Percentiles rank a stretch among this genome's conserved stretches.
These are phyloP conservation scores for Apophysomyces trapeziformis DNA, from an alignment of 371 early-diverging fungal species.

Conservation along the genomic window DNA sequence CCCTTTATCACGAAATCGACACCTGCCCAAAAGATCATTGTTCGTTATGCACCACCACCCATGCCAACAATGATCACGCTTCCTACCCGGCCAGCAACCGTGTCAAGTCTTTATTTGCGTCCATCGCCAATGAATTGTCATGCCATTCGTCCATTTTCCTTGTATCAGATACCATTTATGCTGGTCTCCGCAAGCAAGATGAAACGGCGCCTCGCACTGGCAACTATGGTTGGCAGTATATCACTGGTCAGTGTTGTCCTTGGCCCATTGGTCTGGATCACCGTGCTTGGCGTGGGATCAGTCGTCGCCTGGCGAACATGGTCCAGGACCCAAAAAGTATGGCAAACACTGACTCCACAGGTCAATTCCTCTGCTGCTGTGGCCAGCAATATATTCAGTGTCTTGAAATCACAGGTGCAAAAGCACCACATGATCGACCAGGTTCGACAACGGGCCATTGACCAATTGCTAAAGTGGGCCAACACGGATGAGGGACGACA, in stretches of 20 bases:
- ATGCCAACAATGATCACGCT: conserved; percentile 3
- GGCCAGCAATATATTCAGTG: not conserved
- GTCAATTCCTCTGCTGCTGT: not conserved
- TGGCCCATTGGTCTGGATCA: conserved; percentile 41
- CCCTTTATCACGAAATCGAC: not conserved
- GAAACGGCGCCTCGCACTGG: conserved; percentile 27
- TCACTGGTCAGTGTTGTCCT: conserved; percentile 30
- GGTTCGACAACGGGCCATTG: conserved; percentile 34
- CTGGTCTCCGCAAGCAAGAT: conserved; percentile 29
- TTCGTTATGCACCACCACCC: conserved; percentile 6
- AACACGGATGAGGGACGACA: conserved; percentile 27
- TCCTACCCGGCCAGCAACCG: conserved; percentile 1
- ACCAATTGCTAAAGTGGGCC: conserved; percentile 31
- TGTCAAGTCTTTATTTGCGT: not conserved
- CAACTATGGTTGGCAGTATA: conserved; percentile 26
- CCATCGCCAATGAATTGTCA: conserved; percentile 1
- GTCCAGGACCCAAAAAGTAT: conserved; percentile 34
- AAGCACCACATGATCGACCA: conserved; percentile 34
- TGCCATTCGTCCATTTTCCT: conserved; percentile 25
- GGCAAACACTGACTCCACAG: conserved; percentile 26
- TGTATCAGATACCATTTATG: conserved; percentile 36
- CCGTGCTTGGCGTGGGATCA: conserved; percentile 36
- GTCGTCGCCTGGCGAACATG: conserved; percentile 39
- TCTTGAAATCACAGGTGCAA: conserved; percentile 26
- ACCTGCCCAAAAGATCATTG: conserved; percentile 5